Percentiles rank a stretch among this genome's conserved stretches.
These are phyloP conservation scores for Candida ulmi DNA, from an alignment of 805 yeast species.

Conservation along the genomic window DNA sequence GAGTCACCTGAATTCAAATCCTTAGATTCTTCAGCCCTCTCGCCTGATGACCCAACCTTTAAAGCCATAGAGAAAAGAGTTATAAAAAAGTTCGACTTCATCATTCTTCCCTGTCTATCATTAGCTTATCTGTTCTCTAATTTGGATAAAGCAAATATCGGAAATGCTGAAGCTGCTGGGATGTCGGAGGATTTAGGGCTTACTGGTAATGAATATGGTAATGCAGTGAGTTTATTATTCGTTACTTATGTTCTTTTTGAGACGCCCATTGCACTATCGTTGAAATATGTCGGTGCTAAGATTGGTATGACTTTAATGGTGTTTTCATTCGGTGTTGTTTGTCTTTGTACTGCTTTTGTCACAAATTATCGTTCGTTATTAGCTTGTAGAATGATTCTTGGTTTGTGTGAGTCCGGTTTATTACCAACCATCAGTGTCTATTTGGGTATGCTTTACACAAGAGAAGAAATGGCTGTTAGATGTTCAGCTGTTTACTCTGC, in stretches of 20 bases:
- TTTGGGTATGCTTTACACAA: constrained; percentile 40
- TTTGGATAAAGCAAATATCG: constrained; percentile 52
- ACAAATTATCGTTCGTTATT: constrained; percentile 36
- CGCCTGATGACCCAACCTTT: constrained; percentile 7
- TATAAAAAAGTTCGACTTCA: constrained; percentile 36
- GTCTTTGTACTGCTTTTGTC: constrained; percentile 38
- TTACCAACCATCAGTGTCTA: constrained; percentile 45
- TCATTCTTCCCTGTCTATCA: constrained; percentile 37
- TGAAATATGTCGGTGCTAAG: constrained; percentile 32
- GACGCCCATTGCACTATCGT: constrained; percentile 32
- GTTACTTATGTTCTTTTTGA: constrained; percentile 38
- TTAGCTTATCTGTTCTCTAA: constrained; percentile 39
- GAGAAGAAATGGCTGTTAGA: constrained; percentile 43
- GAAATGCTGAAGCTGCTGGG: constrained; percentile 55
- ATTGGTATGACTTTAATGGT: constrained; percentile 27
- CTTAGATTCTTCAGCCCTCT: neutral
- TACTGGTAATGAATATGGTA: constrained; percentile 34
- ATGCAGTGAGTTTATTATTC: constrained; percentile 39
- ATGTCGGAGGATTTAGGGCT: constrained; percentile 35
- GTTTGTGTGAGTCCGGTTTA: constrained; percentile 47
- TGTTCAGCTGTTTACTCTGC: constrained; percentile 25
- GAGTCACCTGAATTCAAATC: too few species aligned
- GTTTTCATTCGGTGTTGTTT: constrained; percentile 33
- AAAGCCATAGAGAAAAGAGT: constrained; percentile 26
- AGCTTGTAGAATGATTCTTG: constrained; percentile 43